Evolutionary conservation across 2,329 filamentous ascomycete species (phyloP).

Genomic region (Microdochium paspali): DNA sequence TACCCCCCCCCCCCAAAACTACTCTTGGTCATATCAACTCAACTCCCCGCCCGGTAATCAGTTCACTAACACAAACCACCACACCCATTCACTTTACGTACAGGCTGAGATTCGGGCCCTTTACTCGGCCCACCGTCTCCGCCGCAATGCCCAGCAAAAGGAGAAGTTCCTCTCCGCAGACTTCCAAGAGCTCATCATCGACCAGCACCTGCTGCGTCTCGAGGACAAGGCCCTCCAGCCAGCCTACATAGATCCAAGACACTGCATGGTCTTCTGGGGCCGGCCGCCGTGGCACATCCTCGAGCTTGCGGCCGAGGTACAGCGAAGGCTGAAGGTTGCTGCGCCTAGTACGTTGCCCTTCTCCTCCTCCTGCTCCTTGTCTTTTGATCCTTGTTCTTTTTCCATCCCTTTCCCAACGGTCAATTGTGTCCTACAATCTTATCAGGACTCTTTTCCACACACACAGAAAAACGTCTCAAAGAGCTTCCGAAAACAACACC

Average conservation of each 20-base stretch:
- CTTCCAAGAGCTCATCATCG: conserved; percentile 65
- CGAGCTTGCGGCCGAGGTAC: conserved; percentile 57
- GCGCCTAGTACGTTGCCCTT: conserved; percentile 54
- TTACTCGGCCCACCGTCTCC: conserved; percentile 66
- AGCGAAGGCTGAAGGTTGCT: conserved; percentile 51
- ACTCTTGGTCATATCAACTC: too few relatives aligned
- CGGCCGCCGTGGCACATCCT: conserved; percentile 67
- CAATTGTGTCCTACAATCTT: background rate
- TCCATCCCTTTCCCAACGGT: background rate
- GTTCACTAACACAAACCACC: too few relatives aligned
- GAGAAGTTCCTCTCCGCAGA: conserved; percentile 59
- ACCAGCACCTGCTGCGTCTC: conserved; percentile 65
- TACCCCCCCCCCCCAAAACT: too few relatives aligned
- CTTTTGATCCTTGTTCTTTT: background rate
- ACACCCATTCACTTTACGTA: too few relatives aligned
- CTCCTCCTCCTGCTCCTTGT: background rate
- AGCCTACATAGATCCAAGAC: conserved; percentile 62
- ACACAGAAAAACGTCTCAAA: background rate
- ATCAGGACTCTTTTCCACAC: too few relatives aligned
- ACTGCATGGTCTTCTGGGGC: conserved; percentile 85
- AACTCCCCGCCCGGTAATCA: too few relatives aligned
- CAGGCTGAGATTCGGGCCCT: conserved; percentile 59
- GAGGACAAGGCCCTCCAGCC: conserved; percentile 54
- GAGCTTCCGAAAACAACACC: too few relatives aligned
- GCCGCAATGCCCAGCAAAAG: conserved; percentile 68